These are phyloP conservation scores for Solanum okadae DNA, from an alignment of 257 asterid species.

Conservation along the genomic window DNA sequence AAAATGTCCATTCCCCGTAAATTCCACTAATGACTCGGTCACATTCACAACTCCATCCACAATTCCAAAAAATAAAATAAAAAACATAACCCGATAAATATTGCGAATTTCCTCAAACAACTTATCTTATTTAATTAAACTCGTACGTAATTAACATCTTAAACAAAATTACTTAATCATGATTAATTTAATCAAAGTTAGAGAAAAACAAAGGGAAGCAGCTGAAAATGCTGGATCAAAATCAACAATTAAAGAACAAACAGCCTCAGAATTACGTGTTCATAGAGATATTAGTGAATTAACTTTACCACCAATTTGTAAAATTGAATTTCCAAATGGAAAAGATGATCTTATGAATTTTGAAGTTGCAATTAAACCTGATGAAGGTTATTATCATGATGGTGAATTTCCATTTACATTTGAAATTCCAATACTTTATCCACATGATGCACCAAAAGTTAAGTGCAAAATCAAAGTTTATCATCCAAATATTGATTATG, in stretches of 20 bases:
- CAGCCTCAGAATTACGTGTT: not conserved
- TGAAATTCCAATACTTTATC: constrained; percentile 76
- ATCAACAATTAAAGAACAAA: not conserved
- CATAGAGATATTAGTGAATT: constrained; percentile 67
- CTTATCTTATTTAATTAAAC: not conserved
- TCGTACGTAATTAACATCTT: not conserved
- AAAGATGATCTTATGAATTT: constrained; percentile 91
- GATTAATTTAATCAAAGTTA: not conserved
- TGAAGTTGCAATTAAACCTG: constrained; percentile 80
- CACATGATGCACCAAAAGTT: constrained; percentile 94
- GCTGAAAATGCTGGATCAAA: not conserved
- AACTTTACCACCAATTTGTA: constrained; percentile 66
- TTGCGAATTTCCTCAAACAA: not conserved
- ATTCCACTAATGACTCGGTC: not conserved
- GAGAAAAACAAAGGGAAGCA: not conserved
- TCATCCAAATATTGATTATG: constrained; percentile 90
- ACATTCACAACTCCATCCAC: not conserved
- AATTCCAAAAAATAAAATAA: not conserved
- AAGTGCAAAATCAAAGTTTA: constrained; percentile 94
- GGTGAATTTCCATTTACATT: constrained; percentile 76
- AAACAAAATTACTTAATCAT: not conserved
- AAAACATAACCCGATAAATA: not conserved
- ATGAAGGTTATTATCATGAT: constrained; percentile 73
- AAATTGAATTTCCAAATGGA: constrained; percentile 73
- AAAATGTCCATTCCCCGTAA: not conserved